A percentile compares a stretch with the other conserved stretches of the same genome.
Conservation (phyloP, 176 grass and related monocot species). For the Otatea glauca region DNA sequence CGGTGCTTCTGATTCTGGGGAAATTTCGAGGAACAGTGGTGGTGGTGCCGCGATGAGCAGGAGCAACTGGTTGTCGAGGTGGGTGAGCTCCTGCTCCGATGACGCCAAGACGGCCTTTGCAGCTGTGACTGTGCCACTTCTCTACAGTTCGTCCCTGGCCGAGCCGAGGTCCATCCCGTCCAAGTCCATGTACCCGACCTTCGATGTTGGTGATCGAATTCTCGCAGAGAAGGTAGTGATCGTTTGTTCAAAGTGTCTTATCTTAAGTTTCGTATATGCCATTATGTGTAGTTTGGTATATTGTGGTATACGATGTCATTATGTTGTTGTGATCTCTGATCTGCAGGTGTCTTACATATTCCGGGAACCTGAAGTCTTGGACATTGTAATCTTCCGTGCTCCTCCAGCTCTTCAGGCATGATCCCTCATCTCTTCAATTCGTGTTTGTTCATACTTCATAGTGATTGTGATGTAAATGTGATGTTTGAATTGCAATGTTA, state of each 20-base stretch:
- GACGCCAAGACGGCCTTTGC: conserved; percentile 92
- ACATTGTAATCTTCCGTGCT: conserved; percentile 92
- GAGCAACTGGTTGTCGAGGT: conserved; percentile 79
- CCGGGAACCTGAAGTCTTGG: conserved; percentile 84
- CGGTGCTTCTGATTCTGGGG: conserved; percentile 23
- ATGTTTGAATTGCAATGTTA: conserved; percentile 35
- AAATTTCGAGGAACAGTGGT: conserved; percentile 24
- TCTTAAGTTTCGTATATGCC: too few relatives aligned
- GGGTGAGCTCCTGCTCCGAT: conserved; percentile 82
- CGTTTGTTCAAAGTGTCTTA: too few relatives aligned
- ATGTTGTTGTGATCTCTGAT: conserved; percentile 15
- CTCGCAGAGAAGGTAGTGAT: conserved; percentile 86
- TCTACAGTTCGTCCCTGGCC: conserved; percentile 79
- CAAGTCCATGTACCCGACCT: conserved; percentile 96
- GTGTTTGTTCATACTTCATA: not conserved
- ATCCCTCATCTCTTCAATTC: conserved; percentile 14
- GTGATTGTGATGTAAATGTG: not conserved
- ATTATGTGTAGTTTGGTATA: not conserved
- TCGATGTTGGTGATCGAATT: conserved; percentile 96
- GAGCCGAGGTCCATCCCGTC: conserved; percentile 94
- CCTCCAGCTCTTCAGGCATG: conserved; percentile 68
- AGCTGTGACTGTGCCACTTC: conserved; percentile 81
- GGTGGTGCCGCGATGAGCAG: conserved; percentile 40
- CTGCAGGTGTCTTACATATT: conserved; percentile 88
- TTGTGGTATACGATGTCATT: not conserved